These are phyloP conservation scores for Bipolaris zeicola DNA, from an alignment of 2,329 filamentous ascomycete genomes.

Conservation along the genomic window DNA sequence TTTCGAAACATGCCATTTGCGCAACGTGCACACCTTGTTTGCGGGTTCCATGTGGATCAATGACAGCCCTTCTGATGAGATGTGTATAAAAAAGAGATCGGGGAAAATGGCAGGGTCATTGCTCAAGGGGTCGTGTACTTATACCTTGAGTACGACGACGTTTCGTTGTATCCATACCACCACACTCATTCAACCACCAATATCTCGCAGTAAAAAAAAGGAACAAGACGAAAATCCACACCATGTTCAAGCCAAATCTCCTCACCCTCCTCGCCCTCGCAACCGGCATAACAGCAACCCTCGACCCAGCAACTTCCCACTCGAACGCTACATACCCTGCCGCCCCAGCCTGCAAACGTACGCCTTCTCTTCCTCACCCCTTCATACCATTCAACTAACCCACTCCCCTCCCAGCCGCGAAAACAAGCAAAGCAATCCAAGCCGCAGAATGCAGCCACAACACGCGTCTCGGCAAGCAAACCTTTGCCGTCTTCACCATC, in stretches of 20 bases:
- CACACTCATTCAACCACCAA: neutral
- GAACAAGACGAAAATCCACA: neutral
- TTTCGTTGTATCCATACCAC: neutral
- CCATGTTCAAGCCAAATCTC: conserved; percentile 8
- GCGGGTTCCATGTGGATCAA: neutral
- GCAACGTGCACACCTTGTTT: neutral
- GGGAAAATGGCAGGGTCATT: neutral
- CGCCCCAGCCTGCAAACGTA: conserved; percentile 32
- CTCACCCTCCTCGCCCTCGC: conserved; percentile 19
- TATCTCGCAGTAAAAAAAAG: neutral
- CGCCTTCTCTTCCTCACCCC: neutral
- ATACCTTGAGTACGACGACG: too few species aligned
- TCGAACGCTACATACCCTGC: conserved; percentile 44
- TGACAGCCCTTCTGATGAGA: neutral
- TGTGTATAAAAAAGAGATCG: neutral
- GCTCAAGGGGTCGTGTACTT: neutral
- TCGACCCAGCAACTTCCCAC: conserved; percentile 47
- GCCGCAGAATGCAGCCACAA: conserved; percentile 53
- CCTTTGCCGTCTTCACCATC: conserved; percentile 50
- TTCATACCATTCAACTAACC: neutral
- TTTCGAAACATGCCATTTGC: conserved; percentile 1
- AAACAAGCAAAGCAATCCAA: conserved; percentile 48
- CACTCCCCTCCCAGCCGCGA: conserved; percentile 22
- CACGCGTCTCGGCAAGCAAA: conserved; percentile 46
- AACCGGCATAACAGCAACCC: conserved; percentile 38